A percentile compares a stretch with the other conserved stretches of the same genome.
phyloP scores from a whole-genome alignment of 2,329 filamentous ascomycete genomes.

The Hymenoscyphus salicellus region DNA sequence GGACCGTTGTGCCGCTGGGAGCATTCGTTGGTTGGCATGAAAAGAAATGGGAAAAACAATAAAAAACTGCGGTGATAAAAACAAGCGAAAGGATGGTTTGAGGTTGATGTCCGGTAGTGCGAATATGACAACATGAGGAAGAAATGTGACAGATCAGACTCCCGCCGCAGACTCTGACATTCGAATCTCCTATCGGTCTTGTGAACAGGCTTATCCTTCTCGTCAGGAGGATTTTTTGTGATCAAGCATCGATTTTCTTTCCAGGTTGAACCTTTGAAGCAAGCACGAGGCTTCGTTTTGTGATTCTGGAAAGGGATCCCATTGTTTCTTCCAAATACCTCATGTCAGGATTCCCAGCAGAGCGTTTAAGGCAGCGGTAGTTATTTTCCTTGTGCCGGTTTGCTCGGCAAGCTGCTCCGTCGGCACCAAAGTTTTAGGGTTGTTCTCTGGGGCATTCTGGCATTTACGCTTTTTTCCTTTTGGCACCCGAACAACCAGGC shows the following conservation, averaged over 20 bases:
- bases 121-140: background rate
- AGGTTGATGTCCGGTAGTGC: conserved; percentile 1
- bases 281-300: background rate
- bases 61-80: background rate
- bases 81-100: conserved; percentile 1
- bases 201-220: background rate
- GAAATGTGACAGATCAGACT: background rate
- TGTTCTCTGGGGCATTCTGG: background rate
- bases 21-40: conserved; percentile 1
- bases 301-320: background rate
- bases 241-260: background rate
- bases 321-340: background rate
- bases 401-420: conserved; percentile 23
- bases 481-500: conserved; percentile 1
- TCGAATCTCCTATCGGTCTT: background rate
- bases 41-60: conserved; percentile 1
- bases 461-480: background rate
- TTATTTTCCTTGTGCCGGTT: conserved; percentile 9
- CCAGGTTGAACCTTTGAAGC: background rate
- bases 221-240: background rate
- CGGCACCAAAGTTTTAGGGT: conserved; percentile 13
- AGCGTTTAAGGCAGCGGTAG: background rate
- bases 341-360: background rate
- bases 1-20: no score
- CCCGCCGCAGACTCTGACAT: background rate